Base-by-base conservation (phyloP, 257 asterid species). In the Fraxinus pennsylvanica region DNA sequence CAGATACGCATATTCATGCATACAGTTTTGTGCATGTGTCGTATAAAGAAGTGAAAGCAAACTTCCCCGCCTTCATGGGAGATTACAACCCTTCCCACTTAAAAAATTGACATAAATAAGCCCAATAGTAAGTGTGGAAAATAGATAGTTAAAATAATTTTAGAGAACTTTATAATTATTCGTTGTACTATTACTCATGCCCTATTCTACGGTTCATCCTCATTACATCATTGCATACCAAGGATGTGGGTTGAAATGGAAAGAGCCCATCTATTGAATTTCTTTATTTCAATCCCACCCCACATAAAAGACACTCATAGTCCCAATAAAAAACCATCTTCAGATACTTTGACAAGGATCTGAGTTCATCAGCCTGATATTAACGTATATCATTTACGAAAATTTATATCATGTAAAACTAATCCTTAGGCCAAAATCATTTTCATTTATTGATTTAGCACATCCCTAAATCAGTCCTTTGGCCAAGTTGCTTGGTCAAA, bases 31-130 rank as follows among this genome's bases (percentile, higher is more conserved):
- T 75, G 72, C 79, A 74, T 61, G 17, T 21, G 68, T 61, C 5
- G 2, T 22, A 22, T 25, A 63, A 63, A 63, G 69, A 27, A 27
- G 17, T 22, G 71, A 73, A 78, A 78, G 70, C 73, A 73, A 81
- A 52, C 52, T 39, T 36, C 22, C 76, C 43, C 67, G 59, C 25
- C 47, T 52, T 22, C 19, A 30, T 78, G 68, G 78, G 33, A 65
- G 66, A 29, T 50, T 73, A 38, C 19, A 73, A 63, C 25, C 50
- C 73, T 35, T 66, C 57, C 25, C 63, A 10, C 9, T 25, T n/a
- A 68, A 47, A 67, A 66, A 33, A 45, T 76, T 27, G 50, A 35
- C 38, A 71, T 43, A 6, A 61, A 63, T 50, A 79, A 17, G 13
- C 19, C 14, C 25, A 57, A 57, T 25, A 3, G 9, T 21, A 25